Evolutionary conservation across 495 filamentous ascomycete species (phyloP).

Genomic region (Aspergillus sclerotioniger): DNA sequence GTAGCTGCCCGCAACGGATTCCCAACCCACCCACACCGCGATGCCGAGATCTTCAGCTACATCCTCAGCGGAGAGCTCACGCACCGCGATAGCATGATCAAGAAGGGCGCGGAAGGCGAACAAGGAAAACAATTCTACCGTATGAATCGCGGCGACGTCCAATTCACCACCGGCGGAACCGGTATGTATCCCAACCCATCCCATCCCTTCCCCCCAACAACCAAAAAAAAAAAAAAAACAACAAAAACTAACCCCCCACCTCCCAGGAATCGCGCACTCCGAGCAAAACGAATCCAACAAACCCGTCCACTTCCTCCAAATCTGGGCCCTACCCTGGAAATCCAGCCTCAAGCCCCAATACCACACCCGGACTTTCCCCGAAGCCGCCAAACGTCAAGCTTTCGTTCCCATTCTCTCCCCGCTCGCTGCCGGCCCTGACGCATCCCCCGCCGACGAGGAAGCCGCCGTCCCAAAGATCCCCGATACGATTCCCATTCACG

Average conservation of each 20-base stretch:
- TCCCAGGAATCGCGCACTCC: constrained; percentile 70
- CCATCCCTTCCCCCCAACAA: constrained; percentile 1
- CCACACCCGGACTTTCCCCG: constrained; percentile 63
- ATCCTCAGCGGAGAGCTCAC: constrained; percentile 76
- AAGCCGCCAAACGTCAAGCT: constrained; percentile 63
- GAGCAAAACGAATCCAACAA: constrained; percentile 69
- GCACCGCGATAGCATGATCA: constrained; percentile 73
- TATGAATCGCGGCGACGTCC: constrained; percentile 74
- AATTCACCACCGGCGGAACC: constrained; percentile 77
- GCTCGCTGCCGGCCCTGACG: constrained; percentile 60
- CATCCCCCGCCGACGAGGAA: constrained; percentile 55
- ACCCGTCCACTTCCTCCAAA: constrained; percentile 76
- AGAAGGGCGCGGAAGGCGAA: constrained; percentile 53
- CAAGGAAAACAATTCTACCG: constrained; percentile 60
- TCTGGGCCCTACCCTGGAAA: constrained; percentile 74
- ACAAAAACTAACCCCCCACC: constrained; percentile 12
- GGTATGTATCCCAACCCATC: constrained; percentile 33
- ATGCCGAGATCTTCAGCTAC: constrained; percentile 84
- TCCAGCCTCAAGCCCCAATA: constrained; percentile 66
- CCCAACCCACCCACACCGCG: constrained; percentile 75
- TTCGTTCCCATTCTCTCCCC: constrained; percentile 71
- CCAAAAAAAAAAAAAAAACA: neutral
- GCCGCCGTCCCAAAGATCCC: constrained; percentile 54
- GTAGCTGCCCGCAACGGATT: constrained; percentile 67
- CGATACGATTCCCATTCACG: constrained; percentile 73